phyloP scores from a whole-genome alignment of 2,329 filamentous ascomycete species.

The Nigrospora osmanthi region DNA sequence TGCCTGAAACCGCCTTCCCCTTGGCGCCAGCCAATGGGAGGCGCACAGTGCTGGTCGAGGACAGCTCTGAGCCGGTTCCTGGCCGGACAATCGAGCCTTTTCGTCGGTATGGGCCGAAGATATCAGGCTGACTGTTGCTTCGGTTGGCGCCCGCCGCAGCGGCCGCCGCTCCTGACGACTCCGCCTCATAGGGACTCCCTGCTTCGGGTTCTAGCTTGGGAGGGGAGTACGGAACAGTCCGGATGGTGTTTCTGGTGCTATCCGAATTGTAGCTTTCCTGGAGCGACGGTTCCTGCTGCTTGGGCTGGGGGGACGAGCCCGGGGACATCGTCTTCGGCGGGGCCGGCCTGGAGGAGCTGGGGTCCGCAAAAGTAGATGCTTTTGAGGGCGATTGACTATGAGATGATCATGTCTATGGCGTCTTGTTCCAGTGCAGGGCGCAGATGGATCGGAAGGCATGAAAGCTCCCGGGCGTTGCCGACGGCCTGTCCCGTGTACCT shows the following conservation, averaged over 20 bases:
- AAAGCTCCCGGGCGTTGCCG: no score
- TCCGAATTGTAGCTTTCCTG: conserved; percentile 32
- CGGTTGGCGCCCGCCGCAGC: conserved; percentile 1
- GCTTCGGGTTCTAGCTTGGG: conserved; percentile 25
- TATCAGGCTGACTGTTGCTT: no score
- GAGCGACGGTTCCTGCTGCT: conserved; percentile 21
- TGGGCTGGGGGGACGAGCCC: conserved; percentile 16
- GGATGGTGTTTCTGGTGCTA: conserved; percentile 33
- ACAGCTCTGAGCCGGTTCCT: conserved; percentile 21
- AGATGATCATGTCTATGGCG: conserved; percentile 2
- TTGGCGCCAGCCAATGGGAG: conserved; percentile 27
- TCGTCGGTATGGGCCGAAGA: no score
- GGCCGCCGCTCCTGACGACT: conserved; percentile 9
- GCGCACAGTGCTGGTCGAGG: conserved; percentile 21
- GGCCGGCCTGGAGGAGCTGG: conserved; percentile 9
- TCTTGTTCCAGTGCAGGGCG: no score
- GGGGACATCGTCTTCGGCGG: conserved; percentile 21
- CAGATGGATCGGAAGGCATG: no score
- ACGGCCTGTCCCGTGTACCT: no score
- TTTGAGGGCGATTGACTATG: conserved; percentile 9
- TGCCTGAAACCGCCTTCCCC: conserved; percentile 36
- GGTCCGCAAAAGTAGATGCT: not conserved
- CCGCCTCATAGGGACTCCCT: conserved; percentile 10
- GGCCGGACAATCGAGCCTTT: no score
- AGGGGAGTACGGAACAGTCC: conserved; percentile 41